phyloP scores from a whole-genome alignment of 768 basidiomycete genomes.

The Pluteus cervinus region DNA sequence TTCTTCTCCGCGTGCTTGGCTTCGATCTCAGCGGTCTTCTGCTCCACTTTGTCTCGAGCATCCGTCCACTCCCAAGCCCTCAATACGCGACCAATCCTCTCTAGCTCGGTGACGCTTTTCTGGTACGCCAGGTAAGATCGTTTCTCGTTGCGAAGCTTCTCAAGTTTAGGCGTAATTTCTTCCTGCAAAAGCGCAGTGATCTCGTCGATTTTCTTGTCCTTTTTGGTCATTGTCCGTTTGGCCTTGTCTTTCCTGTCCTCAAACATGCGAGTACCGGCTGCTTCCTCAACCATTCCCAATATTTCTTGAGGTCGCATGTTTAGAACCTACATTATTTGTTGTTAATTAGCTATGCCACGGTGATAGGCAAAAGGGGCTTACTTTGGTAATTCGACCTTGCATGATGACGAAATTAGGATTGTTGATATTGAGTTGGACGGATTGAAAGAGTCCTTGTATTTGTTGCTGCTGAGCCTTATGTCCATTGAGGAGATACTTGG shows the following conservation, averaged over 20 bases:
- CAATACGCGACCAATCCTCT: slow-evolving; percentile 73
- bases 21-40: slow-evolving; percentile 52
- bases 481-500: slow-evolving; percentile 94
- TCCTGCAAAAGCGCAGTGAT: slow-evolving; percentile 73
- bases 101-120: slow-evolving; percentile 83
- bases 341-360: no score
- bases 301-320: slow-evolving; percentile 99
- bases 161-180: slow-evolving; percentile 92
- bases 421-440: slow-evolving; percentile 98
- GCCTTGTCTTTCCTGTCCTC: slow-evolving; percentile 98
- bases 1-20: slow-evolving; percentile 44
- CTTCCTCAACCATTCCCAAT: slow-evolving; percentile 97
- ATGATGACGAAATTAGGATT: slow-evolving; percentile 99
- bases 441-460: slow-evolving; percentile 90
- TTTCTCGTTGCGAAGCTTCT: slow-evolving; percentile 86
- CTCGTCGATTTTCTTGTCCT: slow-evolving; percentile 93
- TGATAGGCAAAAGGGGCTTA: slow-evolving; percentile 26
- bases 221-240: slow-evolving; percentile 92
- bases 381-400: slow-evolving; percentile 99
- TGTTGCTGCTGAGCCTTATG: slow-evolving; percentile 85
- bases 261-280: slow-evolving; percentile 98
- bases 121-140: slow-evolving; percentile 85
- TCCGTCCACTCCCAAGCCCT: slow-evolving; percentile 88
- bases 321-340: slow-evolving; percentile 65
- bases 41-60: slow-evolving; percentile 40